Evolutionary conservation across 306 rosid species (phyloP).

Genomic region (Lupinus albus): DNA sequence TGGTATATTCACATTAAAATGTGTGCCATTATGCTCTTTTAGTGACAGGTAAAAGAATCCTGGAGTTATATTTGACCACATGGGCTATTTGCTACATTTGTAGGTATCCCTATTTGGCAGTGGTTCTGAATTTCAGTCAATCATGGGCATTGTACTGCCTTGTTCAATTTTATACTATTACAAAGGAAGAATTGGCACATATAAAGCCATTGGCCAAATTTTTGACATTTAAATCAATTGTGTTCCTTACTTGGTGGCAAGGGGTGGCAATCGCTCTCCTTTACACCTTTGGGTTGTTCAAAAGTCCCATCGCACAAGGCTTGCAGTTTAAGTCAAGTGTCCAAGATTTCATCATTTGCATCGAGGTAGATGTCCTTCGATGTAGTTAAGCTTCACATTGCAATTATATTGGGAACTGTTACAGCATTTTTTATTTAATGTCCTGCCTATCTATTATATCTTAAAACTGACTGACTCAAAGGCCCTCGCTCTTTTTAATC

Average conservation of each 20-base stretch:
- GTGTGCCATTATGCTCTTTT: slow-evolving; percentile 32
- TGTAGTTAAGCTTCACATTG: slow-evolving; percentile 26
- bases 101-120: slow-evolving; percentile 93
- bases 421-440: slow-evolving; percentile 28
- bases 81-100: slow-evolving; percentile 46
- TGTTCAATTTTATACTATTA: slow-evolving; percentile 87
- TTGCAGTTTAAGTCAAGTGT: slow-evolving; percentile 86
- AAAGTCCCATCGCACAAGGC: slow-evolving; percentile 92
- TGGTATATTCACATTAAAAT: slow-evolving; percentile 25
- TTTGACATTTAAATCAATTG: slow-evolving; percentile 93
- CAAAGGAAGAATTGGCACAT: slow-evolving; percentile 86
- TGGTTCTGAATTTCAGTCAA: slow-evolving; percentile 95
- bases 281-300: slow-evolving; percentile 80
- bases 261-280: slow-evolving; percentile 97
- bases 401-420: slow-evolving; percentile 25
- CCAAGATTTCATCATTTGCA: slow-evolving; percentile 97
- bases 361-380: slow-evolving; percentile 78
- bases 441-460: slow-evolving; percentile 20
- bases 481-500: slow-evolving; percentile 30
- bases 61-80: slow-evolving; percentile 43
- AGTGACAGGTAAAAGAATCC: slow-evolving; percentile 19
- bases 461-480: slow-evolving; percentile 28
- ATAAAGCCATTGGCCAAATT: slow-evolving; percentile 95
- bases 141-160: slow-evolving; percentile 99
- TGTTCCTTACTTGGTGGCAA: slow-evolving; percentile 99